Conservation (phyloP, 129 eudicot genomes). For the Apium graveolens region DNA sequence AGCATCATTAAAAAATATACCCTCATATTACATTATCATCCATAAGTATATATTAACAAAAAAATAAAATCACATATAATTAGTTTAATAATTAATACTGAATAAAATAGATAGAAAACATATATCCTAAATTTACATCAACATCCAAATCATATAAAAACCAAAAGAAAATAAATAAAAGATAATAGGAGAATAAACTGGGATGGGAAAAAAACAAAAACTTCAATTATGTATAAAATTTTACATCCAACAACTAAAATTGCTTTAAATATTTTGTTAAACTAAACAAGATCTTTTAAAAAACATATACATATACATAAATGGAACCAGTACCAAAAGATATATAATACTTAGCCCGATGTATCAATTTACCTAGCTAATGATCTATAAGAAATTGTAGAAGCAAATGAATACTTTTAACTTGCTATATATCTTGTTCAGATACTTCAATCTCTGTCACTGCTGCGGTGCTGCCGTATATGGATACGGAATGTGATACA, state of each 20-base stretch:
- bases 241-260: too few relatives aligned
- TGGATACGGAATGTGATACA: conserved; percentile 82
- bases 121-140: too few relatives aligned
- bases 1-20: neutral
- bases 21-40: neutral
- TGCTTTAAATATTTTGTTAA: neutral
- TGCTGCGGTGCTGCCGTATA: conserved; percentile 74
- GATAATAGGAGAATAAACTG: too few relatives aligned
- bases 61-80: neutral
- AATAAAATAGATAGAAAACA: neutral
- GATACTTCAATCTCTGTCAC: conserved; percentile 71
- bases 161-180: neutral
- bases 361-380: neutral
- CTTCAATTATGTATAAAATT: too few relatives aligned
- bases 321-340: too few relatives aligned
- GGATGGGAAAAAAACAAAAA: too few relatives aligned
- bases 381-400: neutral
- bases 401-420: neutral
- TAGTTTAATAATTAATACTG: too few relatives aligned
- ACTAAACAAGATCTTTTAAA: neutral
- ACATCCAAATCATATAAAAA: too few relatives aligned
- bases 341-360: neutral
- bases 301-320: too few relatives aligned
- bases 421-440: neutral
- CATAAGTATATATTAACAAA: too few relatives aligned